A percentile compares a stretch with the other conserved stretches of the same genome.
These are phyloP conservation scores for Adiantum capillusveneris DNA, from an alignment of 75 land plant genomes.

Conservation along the genomic window DNA sequence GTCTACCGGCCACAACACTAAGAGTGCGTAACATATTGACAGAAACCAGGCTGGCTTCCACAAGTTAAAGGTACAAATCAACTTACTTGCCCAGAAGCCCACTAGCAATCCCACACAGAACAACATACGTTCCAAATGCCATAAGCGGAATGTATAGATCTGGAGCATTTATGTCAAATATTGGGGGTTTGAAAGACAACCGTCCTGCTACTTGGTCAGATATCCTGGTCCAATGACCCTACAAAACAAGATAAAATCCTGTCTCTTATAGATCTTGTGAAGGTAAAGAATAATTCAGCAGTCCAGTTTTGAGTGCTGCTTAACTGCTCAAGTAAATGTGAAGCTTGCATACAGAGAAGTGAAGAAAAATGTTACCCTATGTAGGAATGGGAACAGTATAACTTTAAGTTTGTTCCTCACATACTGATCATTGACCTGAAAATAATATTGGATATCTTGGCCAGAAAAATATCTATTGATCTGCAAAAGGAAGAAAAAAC, in stretches of 20 bases:
- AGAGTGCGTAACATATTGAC: too few relatives aligned
- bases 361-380: constrained; percentile 44
- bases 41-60: too few relatives aligned
- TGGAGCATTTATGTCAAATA: constrained; percentile 77
- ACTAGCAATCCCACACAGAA: constrained; percentile 48
- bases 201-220: constrained; percentile 75
- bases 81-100: constrained; percentile 80
- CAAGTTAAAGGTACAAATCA: too few relatives aligned
- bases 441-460: constrained; percentile 72
- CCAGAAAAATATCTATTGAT: constrained; percentile 64
- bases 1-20: too few relatives aligned
- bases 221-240: constrained; percentile 84
- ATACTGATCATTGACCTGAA: constrained; percentile 85
- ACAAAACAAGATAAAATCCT: not conserved
- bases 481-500: constrained; percentile 22
- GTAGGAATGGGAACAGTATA: constrained; percentile 68
- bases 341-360: too few relatives aligned
- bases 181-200: constrained; percentile 60
- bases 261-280: too few relatives aligned
- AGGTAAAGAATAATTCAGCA: too few relatives aligned
- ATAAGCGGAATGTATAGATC: constrained; percentile 76
- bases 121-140: constrained; percentile 71
- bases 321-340: too few relatives aligned
- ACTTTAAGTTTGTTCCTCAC: constrained; percentile 90
- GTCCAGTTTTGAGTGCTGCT: too few relatives aligned